Conservation (phyloP, 2,329 filamentous ascomycete genomes). For the Ascochyta fabae region DNA sequence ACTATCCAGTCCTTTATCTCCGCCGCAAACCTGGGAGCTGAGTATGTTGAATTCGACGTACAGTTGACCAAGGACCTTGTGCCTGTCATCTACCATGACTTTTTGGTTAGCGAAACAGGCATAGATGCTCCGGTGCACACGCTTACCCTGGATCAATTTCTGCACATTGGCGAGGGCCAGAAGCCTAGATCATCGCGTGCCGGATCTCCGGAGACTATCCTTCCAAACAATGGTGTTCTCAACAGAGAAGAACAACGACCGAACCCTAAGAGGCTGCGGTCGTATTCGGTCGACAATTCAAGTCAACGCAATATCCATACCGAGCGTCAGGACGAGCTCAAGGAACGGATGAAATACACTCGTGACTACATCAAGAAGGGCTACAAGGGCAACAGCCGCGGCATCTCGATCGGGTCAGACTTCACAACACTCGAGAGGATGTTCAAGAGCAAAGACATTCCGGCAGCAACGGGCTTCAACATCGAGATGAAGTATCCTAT, state of each 20-base stretch:
- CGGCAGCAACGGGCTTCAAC: conserved; percentile 88
- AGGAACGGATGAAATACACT: conserved; percentile 96
- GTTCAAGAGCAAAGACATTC: conserved; percentile 74
- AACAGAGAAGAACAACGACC: conserved; percentile 27
- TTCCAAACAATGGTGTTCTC: conserved; percentile 13
- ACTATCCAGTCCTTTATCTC: conserved; percentile 95
- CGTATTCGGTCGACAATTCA: conserved; percentile 65
- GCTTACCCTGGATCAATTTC: conserved; percentile 91
- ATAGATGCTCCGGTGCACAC: conserved; percentile 97
- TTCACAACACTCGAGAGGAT: conserved; percentile 96
- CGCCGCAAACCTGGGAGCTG: conserved; percentile 87
- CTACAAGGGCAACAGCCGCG: conserved; percentile 93
- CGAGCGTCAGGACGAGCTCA: conserved; percentile 58
- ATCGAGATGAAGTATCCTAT: conserved; percentile 99
- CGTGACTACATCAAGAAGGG: conserved; percentile 93
- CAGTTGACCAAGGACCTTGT: conserved; percentile 99
- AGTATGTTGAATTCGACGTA: conserved; percentile 80
- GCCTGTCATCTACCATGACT: conserved; percentile 98
- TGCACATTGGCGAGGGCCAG: conserved; percentile 76
- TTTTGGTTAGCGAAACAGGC: conserved; percentile 95
- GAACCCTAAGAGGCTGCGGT: conserved; percentile 53
- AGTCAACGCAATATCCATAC: conserved; percentile 51
- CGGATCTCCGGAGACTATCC: conserved; percentile 50
- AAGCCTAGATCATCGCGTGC: conserved; percentile 56
- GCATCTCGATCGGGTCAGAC: conserved; percentile 92